Base-by-base conservation (phyloP, 1,139 yeast genomes). In the Hemisphaericaspora lyxosophila region DNA sequence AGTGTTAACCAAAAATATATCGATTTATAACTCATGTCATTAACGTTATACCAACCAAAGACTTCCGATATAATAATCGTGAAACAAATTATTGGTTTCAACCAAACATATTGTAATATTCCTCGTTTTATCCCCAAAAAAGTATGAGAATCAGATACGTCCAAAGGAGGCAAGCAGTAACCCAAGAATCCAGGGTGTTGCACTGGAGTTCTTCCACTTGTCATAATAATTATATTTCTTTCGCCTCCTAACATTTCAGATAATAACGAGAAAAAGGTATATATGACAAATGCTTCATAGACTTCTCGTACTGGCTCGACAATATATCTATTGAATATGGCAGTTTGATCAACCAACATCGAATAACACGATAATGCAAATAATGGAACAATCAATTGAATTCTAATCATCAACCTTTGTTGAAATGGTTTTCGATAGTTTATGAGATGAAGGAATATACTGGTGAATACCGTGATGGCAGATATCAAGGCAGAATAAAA, bases 271-370 rank as follows among this genome's bases (percentile, higher is more conserved):
- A 87, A 90, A 59, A 92, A 92, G 3, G 97, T 89, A 59, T 92
- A 94, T 31, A 92, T 86, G 31, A 90, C 97, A 62, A 94, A 87
- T 0, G 97, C 96, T 60, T 94, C 99, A 59, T 92, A 92, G 1
- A 90, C 80, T 55, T 92, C 98, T 38, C 95, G 70, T 1, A 85
- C 51, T 0, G 97, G 96, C 46, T 84, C 95, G 8, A 90, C 52
- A 17, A 83, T 55, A 35, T 64, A 63, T 24, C 78, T 72, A 16
- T 70, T 59, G 8, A 63, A 43, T 5, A 49, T 33, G 3, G 70
- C 57, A 11, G 59, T 45, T 38, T 73, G 72, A 45, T 75, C 63
- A 33, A 73, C 56, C 38, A 85, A 57, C 70, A 78, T 65, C 13
- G 64, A 51, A 57, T 79, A 65, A 70, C 84, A 77, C 14, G 79